A percentile compares a stretch with the other conserved stretches of the same genome.
Conservation (phyloP, 208 protist genomes). For the Crithidia brevicula region DNA sequence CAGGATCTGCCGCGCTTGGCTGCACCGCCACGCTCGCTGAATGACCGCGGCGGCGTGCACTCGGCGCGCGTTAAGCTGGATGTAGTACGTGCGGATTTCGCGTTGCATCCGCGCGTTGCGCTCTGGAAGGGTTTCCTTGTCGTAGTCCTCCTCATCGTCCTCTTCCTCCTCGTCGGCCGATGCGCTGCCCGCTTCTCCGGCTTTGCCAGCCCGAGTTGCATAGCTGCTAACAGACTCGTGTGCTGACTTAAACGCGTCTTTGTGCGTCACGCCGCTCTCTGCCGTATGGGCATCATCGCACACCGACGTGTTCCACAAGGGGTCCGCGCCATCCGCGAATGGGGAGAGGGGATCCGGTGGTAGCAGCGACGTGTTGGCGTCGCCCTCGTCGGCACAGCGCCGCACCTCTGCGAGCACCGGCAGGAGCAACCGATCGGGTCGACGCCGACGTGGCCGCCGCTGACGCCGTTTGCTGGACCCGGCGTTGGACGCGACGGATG, state of each 20-base stretch:
- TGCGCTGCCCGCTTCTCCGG: no score
- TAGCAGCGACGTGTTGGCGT: neutral
- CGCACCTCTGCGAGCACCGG: conserved; percentile 14
- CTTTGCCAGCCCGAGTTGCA: no score
- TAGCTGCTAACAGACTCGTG: no score
- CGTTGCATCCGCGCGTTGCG: conserved; percentile 60
- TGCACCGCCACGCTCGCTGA: conserved; percentile 70
- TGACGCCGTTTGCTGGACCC: neutral
- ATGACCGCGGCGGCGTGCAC: conserved; percentile 47
- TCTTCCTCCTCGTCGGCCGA: conserved; percentile 30
- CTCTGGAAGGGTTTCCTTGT: conserved; percentile 66
- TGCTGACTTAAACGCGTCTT: no score
- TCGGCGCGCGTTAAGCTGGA: conserved; percentile 40
- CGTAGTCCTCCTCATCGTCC: conserved; percentile 45
- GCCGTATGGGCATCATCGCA: neutral
- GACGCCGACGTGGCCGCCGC: conserved; percentile 21
- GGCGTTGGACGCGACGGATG: neutral
- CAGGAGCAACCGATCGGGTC: conserved; percentile 34
- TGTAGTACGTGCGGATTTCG: conserved; percentile 58
- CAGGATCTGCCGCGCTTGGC: conserved; percentile 49
- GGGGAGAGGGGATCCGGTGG: neutral
- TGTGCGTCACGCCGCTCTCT: no score
- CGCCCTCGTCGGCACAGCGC: conserved; percentile 5
- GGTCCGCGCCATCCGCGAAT: neutral
- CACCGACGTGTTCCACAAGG: neutral